These are phyloP conservation scores for Waltergamsia citrina DNA, from an alignment of 2,329 filamentous ascomycete genomes.

Conservation along the genomic window DNA sequence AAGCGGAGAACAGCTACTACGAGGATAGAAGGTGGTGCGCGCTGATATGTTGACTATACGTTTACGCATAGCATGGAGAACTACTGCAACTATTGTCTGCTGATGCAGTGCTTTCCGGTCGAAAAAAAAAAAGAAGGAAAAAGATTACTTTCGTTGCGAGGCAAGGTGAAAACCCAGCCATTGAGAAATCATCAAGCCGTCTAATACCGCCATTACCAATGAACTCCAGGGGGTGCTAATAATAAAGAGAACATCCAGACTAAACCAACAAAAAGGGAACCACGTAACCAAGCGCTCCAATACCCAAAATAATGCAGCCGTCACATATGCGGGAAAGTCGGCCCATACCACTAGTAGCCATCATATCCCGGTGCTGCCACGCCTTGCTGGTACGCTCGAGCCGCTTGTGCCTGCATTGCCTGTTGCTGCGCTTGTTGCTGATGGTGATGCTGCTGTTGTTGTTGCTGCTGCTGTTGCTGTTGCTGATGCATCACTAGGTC, in stretches of 20 bases:
- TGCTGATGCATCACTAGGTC: slow-evolving; percentile 55
- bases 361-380: slow-evolving; percentile 28
- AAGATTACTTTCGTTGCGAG: no score
- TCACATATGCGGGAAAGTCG: neutral
- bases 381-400: slow-evolving; percentile 26
- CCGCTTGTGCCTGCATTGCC: slow-evolving; percentile 33
- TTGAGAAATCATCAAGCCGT: no score
- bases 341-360: slow-evolving; percentile 12
- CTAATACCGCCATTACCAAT: no score
- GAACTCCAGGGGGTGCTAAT: no score
- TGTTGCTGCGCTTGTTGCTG: slow-evolving; percentile 33
- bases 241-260: neutral
- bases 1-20: no score
- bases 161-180: no score
- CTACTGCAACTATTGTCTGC: no score
- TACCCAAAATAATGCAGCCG: neutral
- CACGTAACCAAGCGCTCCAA: neutral
- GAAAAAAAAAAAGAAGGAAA: neutral
- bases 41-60: no score
- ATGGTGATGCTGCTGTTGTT: slow-evolving; percentile 17
- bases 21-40: no score
- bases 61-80: no score
- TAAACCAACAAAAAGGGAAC: neutral
- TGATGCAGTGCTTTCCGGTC: no score
- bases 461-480: slow-evolving; percentile 27